A percentile compares a stretch with the other conserved stretches of the same genome.
Conservation (phyloP, 345 rosid genomes). For the Eucalyptus cloeziana region DNA sequence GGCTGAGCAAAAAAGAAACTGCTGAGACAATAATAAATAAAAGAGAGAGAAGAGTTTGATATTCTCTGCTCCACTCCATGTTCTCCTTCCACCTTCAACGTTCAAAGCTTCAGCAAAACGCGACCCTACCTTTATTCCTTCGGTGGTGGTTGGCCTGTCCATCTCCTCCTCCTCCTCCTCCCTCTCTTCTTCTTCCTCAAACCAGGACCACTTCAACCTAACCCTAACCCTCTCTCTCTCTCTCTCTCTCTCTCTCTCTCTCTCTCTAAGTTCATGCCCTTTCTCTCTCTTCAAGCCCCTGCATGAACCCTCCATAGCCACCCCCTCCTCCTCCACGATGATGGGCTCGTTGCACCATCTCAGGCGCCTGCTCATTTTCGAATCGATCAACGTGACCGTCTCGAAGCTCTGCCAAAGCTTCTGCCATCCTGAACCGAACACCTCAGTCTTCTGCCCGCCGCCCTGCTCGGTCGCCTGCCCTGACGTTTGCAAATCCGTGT, state of each 20-base stretch:
- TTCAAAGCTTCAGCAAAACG: neutral
- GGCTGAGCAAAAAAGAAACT: neutral
- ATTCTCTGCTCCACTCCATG: neutral
- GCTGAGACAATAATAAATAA: neutral
- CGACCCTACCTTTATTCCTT: neutral
- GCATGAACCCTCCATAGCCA: neutral
- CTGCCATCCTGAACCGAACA: neutral
- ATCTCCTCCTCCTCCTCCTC: neutral
- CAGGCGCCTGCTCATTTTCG: neutral
- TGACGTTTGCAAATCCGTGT: neutral
- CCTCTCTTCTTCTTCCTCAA: neutral
- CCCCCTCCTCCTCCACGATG: neutral
- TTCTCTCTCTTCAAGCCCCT: neutral
- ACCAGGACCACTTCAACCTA: neutral
- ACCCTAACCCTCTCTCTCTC: neutral
- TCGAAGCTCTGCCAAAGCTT: neutral
- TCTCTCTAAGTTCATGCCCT: neutral
- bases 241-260: neutral
- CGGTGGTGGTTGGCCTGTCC: neutral
- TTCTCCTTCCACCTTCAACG: neutral
- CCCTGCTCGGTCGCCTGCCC: slow-evolving; percentile 1
- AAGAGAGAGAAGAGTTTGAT: neutral
- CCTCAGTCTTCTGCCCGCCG: neutral
- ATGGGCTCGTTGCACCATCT: neutral
- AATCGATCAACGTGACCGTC: neutral